phyloP scores from a whole-genome alignment of 1,284 basidiomycete species.

The Boletus subluridellus region DNA sequence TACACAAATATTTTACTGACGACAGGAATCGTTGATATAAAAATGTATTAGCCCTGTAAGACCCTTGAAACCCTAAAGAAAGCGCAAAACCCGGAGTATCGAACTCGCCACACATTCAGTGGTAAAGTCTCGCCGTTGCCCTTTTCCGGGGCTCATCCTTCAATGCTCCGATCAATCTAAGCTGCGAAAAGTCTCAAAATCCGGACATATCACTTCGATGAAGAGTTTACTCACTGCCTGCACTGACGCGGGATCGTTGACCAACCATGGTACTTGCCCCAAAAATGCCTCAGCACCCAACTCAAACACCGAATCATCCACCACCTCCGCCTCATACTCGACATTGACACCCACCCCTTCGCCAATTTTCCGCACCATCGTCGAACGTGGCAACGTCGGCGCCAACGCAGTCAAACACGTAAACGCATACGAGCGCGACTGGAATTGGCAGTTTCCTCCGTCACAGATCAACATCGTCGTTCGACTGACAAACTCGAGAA shows the following conservation, averaged over 20 bases:
- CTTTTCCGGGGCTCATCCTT: neutral
- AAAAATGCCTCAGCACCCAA: conserved; percentile 3
- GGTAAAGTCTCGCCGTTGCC: neutral
- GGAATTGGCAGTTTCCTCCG: no score
- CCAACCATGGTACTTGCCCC: neutral
- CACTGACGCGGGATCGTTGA: neutral
- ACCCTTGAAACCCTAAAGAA: neutral
- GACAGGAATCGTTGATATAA: no score
- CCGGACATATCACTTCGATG: fast-evolving
- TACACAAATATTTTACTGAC: no score
- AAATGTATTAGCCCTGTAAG: no score
- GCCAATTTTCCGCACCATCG: no score
- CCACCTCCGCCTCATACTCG: neutral
- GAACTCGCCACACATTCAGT: neutral
- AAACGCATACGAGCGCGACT: conserved; percentile 11
- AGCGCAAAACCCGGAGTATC: neutral
- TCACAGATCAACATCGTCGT: no score
- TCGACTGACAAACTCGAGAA: no score
- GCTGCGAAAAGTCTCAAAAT: neutral
- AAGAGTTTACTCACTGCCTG: neutral
- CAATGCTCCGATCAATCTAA: neutral
- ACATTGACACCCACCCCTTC: neutral
- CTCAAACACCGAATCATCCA: conserved; percentile 13
- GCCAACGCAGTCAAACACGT: conserved; percentile 16
- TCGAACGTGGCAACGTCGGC: conserved; percentile 3